A percentile compares a stretch with the other conserved stretches of the same genome.
Evolutionary conservation across 1,284 basidiomycete species (phyloP).

Genomic region (Papiliotrema laurentii): DNA sequence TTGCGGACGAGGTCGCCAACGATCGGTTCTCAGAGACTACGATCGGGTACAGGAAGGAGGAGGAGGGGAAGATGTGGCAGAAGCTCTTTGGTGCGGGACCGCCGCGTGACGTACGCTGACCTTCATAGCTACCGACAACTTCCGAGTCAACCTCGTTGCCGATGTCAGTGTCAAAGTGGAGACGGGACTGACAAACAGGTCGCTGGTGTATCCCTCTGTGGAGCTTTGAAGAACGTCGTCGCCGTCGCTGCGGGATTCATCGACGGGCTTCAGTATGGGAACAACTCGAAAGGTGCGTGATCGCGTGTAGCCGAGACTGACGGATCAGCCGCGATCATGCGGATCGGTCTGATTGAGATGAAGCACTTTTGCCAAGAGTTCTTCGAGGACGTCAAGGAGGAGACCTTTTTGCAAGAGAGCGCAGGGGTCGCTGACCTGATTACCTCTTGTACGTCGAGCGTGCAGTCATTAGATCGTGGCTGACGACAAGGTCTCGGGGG

Average conservation of each 20-base stretch:
- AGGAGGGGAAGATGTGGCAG: constrained; percentile 51
- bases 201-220: constrained; percentile 55
- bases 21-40: constrained; percentile 56
- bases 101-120: constrained; percentile 2
- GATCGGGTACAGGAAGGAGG: constrained; percentile 52
- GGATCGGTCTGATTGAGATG: constrained; percentile 54
- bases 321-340: constrained; percentile 54
- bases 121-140: constrained; percentile 48
- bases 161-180: constrained; percentile 45
- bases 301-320: background rate
- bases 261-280: constrained; percentile 56
- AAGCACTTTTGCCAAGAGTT: constrained; percentile 54
- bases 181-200: constrained; percentile 27
- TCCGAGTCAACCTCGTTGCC: constrained; percentile 55
- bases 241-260: constrained; percentile 56
- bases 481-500: constrained; percentile 50
- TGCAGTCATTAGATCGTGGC: background rate
- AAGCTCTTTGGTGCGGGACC: constrained; percentile 47
- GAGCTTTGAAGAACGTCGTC: constrained; percentile 57
- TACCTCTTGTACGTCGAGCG: constrained; percentile 50
- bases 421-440: constrained; percentile 58
- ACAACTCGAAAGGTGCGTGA: constrained; percentile 54
- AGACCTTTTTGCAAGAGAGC: constrained; percentile 53
- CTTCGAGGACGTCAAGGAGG: constrained; percentile 53
- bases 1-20: constrained; percentile 55